phyloP scores from a whole-genome alignment of 306 rosid species.

The Senna siamea region DNA sequence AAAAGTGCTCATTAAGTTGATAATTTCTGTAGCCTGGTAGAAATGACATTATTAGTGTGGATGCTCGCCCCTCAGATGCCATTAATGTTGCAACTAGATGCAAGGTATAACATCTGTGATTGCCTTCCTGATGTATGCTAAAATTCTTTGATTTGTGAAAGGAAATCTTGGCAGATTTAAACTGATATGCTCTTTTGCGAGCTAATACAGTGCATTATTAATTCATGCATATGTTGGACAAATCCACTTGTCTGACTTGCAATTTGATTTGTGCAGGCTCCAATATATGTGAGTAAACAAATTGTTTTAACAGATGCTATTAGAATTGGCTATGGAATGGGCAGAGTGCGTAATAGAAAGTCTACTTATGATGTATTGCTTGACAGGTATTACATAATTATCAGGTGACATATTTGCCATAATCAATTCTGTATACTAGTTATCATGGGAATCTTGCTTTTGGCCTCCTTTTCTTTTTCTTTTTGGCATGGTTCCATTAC shows the following conservation, averaged over 20 bases:
- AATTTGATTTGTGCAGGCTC: slow-evolving; percentile 73
- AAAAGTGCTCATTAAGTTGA: slow-evolving; percentile 33
- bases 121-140: slow-evolving; percentile 13
- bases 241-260: slow-evolving; percentile 37
- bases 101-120: slow-evolving; percentile 59
- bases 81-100: slow-evolving; percentile 85
- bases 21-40: slow-evolving; percentile 78
- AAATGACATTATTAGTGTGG: slow-evolving; percentile 69
- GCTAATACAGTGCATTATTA: slow-evolving; percentile 1
- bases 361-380: slow-evolving; percentile 78
- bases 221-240: slow-evolving; percentile 7
- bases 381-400: slow-evolving; percentile 71
- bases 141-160: slow-evolving; percentile 26
- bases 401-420: slow-evolving; percentile 8
- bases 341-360: slow-evolving; percentile 60
- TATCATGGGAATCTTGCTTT: background rate
- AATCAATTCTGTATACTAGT: slow-evolving; percentile 22
- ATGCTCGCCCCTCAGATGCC: slow-evolving; percentile 97
- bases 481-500: slow-evolving; percentile 22
- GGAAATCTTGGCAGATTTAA: slow-evolving; percentile 15
- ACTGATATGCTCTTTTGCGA: slow-evolving; percentile 29
- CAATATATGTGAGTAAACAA: slow-evolving; percentile 87
- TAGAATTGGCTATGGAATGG: slow-evolving; percentile 74
- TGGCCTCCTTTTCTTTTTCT: slow-evolving; percentile 8
- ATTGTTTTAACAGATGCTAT: slow-evolving; percentile 81